Evolutionary conservation across 352 stramenopile genomes (phyloP).

Genomic region (Plasmopara halstedii): DNA sequence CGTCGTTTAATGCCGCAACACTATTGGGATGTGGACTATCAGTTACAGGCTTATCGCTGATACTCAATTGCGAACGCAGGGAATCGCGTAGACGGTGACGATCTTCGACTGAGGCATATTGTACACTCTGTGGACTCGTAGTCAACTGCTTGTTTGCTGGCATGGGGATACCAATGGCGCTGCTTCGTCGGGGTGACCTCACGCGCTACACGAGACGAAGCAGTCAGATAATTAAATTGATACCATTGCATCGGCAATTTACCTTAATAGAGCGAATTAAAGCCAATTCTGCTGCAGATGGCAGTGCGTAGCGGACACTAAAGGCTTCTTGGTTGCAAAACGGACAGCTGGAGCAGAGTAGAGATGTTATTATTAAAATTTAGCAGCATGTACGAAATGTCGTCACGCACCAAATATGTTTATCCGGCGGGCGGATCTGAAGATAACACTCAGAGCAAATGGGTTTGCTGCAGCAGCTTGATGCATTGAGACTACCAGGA

Average conservation of each 20-base stretch:
- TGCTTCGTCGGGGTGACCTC: constrained; percentile 24
- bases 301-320: constrained; percentile 39
- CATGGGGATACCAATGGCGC: constrained; percentile 27
- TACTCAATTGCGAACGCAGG: constrained; percentile 59
- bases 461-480: constrained; percentile 57
- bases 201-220: constrained; percentile 18
- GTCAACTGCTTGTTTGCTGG: constrained; percentile 8
- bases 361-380: neutral
- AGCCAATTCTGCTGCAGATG: constrained; percentile 33
- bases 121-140: constrained; percentile 12
- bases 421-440: constrained; percentile 49
- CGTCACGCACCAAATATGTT: constrained; percentile 32
- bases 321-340: constrained; percentile 77
- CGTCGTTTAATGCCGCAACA: constrained; percentile 31
- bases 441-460: constrained; percentile 72
- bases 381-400: no score
- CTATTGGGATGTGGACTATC: constrained; percentile 43
- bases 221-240: constrained; percentile 3
- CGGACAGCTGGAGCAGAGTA: constrained; percentile 39
- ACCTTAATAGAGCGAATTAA: constrained; percentile 40
- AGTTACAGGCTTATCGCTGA: constrained; percentile 43
- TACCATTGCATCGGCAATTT: neutral
- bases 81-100: constrained; percentile 65
- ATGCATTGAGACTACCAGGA: constrained; percentile 48
- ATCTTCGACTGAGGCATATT: constrained; percentile 70